Evolutionary conservation across 441 rosid genomes (phyloP).

Genomic region (Adansonia grandidieri): DNA sequence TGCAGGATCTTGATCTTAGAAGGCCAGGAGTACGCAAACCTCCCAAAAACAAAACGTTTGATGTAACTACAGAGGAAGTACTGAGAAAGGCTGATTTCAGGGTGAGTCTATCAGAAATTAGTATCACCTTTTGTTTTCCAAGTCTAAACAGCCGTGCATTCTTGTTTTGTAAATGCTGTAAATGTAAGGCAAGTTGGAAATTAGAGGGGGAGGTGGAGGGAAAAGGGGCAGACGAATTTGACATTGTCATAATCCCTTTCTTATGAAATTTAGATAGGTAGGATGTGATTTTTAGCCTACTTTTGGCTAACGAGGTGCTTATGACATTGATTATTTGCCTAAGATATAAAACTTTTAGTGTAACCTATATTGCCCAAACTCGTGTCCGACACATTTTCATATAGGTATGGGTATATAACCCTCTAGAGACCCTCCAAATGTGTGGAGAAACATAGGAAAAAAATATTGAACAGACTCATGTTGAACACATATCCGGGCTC

Average conservation of each 20-base stretch:
- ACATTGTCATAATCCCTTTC: background rate
- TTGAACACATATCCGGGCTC: too few relatives aligned
- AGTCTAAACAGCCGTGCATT: background rate
- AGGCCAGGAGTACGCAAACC: slow-evolving; percentile 45
- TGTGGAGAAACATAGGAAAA: too few relatives aligned
- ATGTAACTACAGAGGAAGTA: slow-evolving; percentile 68
- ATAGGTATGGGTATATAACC: too few relatives aligned
- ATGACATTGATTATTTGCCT: too few relatives aligned
- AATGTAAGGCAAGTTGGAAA: background rate
- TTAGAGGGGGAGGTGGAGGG: background rate
- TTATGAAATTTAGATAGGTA: background rate
- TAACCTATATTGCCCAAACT: too few relatives aligned
- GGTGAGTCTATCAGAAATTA: slow-evolving; percentile 52
- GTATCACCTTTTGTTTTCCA: background rate
- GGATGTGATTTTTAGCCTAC: background rate
- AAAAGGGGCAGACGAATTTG: background rate
- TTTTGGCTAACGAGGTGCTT: background rate
- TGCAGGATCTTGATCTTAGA: slow-evolving; percentile 61
- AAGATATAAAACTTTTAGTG: too few relatives aligned
- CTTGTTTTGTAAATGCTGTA: background rate
- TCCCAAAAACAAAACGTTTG: slow-evolving; percentile 37
- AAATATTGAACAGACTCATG: too few relatives aligned
- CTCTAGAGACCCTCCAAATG: too few relatives aligned
- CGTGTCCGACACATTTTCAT: too few relatives aligned
- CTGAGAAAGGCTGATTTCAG: slow-evolving; percentile 80